These are phyloP conservation scores for Conidiobolus incongruus DNA, from an alignment of 371 early-diverging fungal species.

Conservation along the genomic window DNA sequence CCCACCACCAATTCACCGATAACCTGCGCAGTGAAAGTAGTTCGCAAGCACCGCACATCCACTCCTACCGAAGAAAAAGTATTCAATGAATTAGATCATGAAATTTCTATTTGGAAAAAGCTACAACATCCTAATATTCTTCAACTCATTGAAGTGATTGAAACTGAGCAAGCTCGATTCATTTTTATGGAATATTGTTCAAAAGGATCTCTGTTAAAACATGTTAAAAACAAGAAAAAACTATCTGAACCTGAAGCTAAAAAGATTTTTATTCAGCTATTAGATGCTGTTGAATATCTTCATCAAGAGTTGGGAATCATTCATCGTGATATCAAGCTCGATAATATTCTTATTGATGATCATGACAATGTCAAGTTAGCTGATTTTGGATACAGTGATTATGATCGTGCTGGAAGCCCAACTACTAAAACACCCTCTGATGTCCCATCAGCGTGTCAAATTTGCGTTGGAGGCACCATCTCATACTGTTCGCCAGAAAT, in stretches of 20 bases:
- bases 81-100: conserved; percentile 17
- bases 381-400: conserved; percentile 63
- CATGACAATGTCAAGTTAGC: conserved; percentile 36
- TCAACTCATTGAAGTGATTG: conserved; percentile 28
- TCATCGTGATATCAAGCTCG: conserved; percentile 86
- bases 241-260: conserved; percentile 20
- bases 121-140: conserved; percentile 44
- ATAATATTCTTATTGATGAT: conserved; percentile 54
- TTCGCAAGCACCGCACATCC: background rate
- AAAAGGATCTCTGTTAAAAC: conserved; percentile 20
- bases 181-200: conserved; percentile 41
- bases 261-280: conserved; percentile 36
- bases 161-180: conserved; percentile 32
- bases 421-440: background rate
- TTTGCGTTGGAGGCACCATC: conserved; percentile 41
- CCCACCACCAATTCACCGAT: conserved; percentile 23
- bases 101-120: conserved; percentile 41
- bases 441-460: conserved; percentile 21
- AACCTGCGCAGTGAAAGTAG: conserved; percentile 32
- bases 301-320: conserved; percentile 47
- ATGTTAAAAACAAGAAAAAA: conserved; percentile 2
- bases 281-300: conserved; percentile 47
- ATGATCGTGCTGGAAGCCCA: background rate
- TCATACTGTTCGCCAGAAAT: conserved; percentile 64
- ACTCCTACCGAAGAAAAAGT: background rate